Percentiles rank a stretch among this genome's conserved stretches.
These are phyloP conservation scores for Cryptococcus amylolentus DNA, from an alignment of 1,284 basidiomycete species.

Conservation along the genomic window DNA sequence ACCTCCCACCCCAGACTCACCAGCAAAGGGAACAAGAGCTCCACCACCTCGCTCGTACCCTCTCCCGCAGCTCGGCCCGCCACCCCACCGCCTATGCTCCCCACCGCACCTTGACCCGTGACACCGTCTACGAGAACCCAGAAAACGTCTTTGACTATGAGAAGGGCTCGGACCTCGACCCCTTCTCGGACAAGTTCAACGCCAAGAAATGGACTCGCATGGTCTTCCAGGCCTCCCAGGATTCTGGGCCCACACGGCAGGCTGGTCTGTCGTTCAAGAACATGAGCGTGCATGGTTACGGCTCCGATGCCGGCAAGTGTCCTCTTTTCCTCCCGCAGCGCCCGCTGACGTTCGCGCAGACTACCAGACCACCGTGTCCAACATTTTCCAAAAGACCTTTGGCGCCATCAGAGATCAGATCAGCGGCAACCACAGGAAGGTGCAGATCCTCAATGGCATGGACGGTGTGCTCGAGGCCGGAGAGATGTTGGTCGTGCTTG, in stretches of 20 bases:
- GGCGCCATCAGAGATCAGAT: constrained; percentile 43
- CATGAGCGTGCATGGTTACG: constrained; percentile 53
- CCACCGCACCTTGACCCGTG: constrained; percentile 30
- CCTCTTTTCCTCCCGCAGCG: background rate
- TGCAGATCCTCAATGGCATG: constrained; percentile 54
- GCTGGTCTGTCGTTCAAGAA: constrained; percentile 53
- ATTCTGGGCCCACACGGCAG: constrained; percentile 38
- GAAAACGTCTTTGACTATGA: constrained; percentile 34
- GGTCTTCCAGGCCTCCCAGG: constrained; percentile 25
- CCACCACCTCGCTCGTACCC: constrained; percentile 9
- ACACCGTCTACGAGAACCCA: constrained; percentile 17
- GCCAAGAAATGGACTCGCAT: constrained; percentile 49
- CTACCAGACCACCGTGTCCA: constrained; percentile 54
- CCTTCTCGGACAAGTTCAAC: constrained; percentile 50
- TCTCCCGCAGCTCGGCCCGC: constrained; percentile 33
- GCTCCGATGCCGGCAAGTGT: constrained; percentile 46
- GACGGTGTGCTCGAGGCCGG: constrained; percentile 52
- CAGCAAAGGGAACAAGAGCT: background rate
- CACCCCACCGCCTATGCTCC: constrained; percentile 39
- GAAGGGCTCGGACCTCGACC: constrained; percentile 49
- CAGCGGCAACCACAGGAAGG: constrained; percentile 46
- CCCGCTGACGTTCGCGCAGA: constrained; percentile 24
- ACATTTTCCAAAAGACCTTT: constrained; percentile 46
- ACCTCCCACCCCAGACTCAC: background rate
- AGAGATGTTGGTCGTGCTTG: constrained; percentile 57